Conservation (phyloP, 164 flowering plant genomes). For the Berberis thunbergii region DNA sequence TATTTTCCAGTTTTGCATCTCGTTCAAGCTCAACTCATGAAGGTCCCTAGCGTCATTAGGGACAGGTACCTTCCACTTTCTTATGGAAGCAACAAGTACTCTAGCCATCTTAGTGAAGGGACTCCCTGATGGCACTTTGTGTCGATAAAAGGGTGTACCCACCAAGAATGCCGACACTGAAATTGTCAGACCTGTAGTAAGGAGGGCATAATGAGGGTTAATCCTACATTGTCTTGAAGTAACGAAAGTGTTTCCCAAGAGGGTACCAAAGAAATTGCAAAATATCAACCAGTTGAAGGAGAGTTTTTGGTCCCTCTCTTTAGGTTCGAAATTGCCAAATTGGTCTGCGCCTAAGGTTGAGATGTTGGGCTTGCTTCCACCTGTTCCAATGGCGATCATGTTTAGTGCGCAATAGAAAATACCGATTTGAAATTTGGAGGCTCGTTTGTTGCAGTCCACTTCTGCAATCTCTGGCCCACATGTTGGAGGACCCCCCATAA, state of each 20-base stretch:
- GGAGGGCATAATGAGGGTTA: not conserved
- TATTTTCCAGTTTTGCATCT: no score
- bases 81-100: not conserved
- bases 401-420: not conserved
- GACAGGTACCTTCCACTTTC: not conserved
- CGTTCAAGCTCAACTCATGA: no score
- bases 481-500: not conserved
- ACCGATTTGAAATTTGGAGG: not conserved
- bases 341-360: no score
- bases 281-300: not conserved
- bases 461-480: not conserved
- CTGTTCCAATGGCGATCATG: not conserved
- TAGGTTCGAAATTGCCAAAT: not conserved
- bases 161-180: not conserved
- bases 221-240: not conserved
- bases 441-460: not conserved
- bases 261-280: not conserved
- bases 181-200: not conserved
- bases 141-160: not conserved
- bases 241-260: not conserved
- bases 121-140: not conserved
- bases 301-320: not conserved
- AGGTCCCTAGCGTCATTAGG: no score
- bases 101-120: not conserved
- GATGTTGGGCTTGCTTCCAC: not conserved